Evolutionary conservation across 176 grass and related monocot genomes (phyloP).

Genomic region (Triticum monococcum): DNA sequence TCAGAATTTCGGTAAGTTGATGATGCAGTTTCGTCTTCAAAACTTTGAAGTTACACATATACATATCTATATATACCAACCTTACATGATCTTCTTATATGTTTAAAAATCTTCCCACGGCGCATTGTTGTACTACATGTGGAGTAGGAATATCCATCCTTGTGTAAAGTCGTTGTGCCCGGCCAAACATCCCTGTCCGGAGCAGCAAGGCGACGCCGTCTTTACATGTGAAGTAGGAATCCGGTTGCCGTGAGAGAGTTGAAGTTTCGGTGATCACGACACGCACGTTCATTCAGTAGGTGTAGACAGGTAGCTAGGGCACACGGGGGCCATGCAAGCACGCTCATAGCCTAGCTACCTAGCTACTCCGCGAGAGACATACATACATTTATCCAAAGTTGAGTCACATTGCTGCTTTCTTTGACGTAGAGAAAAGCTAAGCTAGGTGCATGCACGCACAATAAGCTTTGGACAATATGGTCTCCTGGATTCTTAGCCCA

Average conservation of each 20-base stretch:
- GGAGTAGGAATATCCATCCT: background rate
- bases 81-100: no score
- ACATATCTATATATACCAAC: no score
- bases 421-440: background rate
- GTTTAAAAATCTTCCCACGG: no score
- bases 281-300: background rate
- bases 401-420: no score
- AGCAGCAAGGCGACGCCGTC: background rate
- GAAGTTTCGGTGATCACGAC: constrained; percentile 31
- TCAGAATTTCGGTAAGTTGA: constrained; percentile 49
- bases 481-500: constrained; percentile 29
- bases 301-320: background rate
- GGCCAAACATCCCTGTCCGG: background rate
- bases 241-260: constrained; percentile 30
- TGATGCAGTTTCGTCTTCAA: no score
- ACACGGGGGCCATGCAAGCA: background rate
- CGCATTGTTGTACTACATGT: background rate
- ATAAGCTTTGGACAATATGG: background rate
- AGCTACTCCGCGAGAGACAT: no score
- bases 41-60: no score
- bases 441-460: background rate
- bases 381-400: no score
- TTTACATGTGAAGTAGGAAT: constrained; percentile 10
- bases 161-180: background rate
- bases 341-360: no score